Evolutionary conservation across 73 alveolate genomes (phyloP).

Genomic region (Tetrahymena elliotti): DNA sequence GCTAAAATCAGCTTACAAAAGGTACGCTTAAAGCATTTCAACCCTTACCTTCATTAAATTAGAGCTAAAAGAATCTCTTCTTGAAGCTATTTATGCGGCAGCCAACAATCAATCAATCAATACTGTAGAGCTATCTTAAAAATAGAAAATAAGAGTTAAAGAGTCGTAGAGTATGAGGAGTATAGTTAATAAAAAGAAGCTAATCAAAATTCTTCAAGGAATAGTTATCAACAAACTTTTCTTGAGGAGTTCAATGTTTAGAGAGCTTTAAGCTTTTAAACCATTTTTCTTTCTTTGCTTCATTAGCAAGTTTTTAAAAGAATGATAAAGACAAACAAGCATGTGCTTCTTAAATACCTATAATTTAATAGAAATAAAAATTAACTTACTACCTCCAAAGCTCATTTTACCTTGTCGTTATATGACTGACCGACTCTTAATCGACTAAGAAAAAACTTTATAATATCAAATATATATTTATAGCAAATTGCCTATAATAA

Average conservation of each 20-base stretch:
- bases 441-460: background rate
- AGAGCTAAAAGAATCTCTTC: background rate
- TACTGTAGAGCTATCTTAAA: background rate
- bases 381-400: background rate
- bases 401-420: background rate
- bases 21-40: slow-evolving; percentile 1
- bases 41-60: background rate
- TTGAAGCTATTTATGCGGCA: background rate
- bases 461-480: too few species aligned
- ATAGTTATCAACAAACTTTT: background rate
- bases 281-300: background rate
- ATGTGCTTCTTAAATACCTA: background rate
- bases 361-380: too few species aligned
- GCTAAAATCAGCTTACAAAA: background rate
- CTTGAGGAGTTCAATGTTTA: background rate
- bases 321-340: background rate
- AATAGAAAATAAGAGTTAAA: background rate
- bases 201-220: background rate
- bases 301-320: background rate
- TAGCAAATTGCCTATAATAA: background rate
- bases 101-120: background rate
- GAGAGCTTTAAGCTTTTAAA: background rate
- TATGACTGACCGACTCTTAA: background rate
- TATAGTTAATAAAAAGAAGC: background rate
- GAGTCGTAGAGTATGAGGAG: background rate